Base-by-base conservation (phyloP, 2,329 filamentous ascomycete genomes). In the Cryphonectria radicalis region DNA sequence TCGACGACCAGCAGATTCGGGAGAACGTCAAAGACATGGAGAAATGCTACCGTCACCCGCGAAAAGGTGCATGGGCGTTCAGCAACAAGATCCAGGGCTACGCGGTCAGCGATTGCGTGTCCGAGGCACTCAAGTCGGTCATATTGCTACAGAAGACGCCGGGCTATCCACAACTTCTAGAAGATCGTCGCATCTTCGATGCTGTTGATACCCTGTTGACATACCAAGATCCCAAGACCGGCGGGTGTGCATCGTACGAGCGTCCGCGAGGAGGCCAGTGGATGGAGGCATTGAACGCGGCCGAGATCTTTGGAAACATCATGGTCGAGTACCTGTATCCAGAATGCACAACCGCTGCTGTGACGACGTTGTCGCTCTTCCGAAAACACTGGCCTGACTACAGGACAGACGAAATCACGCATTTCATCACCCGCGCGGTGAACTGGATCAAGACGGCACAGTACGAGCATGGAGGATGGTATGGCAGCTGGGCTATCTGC, bases 271-370 rank as follows among this genome's bases (percentile, higher is more conserved):
- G 92, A 2, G 92, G 93, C 13, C 87, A 92, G 75, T 89, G 88
- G 75, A 80, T 98, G 75, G 96, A 99, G 80, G 87, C 91, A 79
- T 88, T 99, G 60, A 99, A 99, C 77, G 95, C 95, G 0, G 96
- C 96, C 1, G 96, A 99, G 80, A 95, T 99, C 0, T 99, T 99
- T 80, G 95, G 94, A 19, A 89, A 91, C 28, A 99, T 99, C 82
- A 99, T 99, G 96, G 92, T 99, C 68, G 95, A 98, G 79, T 99
- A 99, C 80, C 94, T 97, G 80, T 98, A 99, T 78, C 94, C 95
- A 0, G 96, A 99, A 81, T 99, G 96, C 84, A 99, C 96, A 0
- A 98, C 96, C 2, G 95, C 96, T 0, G 94, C 94, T 42, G 92
- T 99, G 4, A 98, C 93, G 1, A 94, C 93, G 0, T 85, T 99